Evolutionary conservation across 1,284 basidiomycete genomes (phyloP).

Genomic region (Apiotrichum sp.): DNA sequence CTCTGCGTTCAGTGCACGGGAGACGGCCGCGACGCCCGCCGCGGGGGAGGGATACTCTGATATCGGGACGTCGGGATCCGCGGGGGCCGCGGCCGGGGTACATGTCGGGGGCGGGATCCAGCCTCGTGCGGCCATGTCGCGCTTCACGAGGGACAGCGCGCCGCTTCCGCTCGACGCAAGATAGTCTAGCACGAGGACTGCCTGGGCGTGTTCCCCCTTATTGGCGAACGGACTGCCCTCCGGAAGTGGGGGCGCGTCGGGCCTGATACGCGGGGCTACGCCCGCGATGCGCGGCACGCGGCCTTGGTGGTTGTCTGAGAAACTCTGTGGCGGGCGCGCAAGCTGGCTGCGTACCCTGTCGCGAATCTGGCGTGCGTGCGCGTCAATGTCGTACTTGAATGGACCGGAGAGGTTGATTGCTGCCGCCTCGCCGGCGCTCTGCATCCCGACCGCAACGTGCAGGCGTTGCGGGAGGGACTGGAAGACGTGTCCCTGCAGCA

Average conservation of each 20-base stretch:
- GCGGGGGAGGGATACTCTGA: background rate
- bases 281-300: slow-evolving; percentile 2
- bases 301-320: background rate
- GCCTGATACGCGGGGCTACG: too few relatives aligned
- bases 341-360: slow-evolving; percentile 11
- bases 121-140: slow-evolving; percentile 11
- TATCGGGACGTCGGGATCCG: background rate
- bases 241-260: slow-evolving; percentile 1
- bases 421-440: slow-evolving; percentile 54
- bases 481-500: slow-evolving; percentile 64
- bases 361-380: slow-evolving; percentile 53
- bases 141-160: too few relatives aligned
- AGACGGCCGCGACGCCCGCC: background rate
- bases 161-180: slow-evolving; percentile 73
- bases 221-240: slow-evolving; percentile 7
- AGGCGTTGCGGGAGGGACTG: slow-evolving; percentile 59
- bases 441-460: slow-evolving; percentile 80
- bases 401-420: slow-evolving; percentile 70
- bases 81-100: background rate
- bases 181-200: slow-evolving; percentile 68
- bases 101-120: background rate
- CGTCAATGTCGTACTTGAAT: slow-evolving; percentile 82
- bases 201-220: slow-evolving; percentile 49
- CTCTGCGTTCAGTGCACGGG: background rate
- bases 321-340: background rate